Conservation (phyloP, 257 asterid species). For the Nicotiana attenuata region DNA sequence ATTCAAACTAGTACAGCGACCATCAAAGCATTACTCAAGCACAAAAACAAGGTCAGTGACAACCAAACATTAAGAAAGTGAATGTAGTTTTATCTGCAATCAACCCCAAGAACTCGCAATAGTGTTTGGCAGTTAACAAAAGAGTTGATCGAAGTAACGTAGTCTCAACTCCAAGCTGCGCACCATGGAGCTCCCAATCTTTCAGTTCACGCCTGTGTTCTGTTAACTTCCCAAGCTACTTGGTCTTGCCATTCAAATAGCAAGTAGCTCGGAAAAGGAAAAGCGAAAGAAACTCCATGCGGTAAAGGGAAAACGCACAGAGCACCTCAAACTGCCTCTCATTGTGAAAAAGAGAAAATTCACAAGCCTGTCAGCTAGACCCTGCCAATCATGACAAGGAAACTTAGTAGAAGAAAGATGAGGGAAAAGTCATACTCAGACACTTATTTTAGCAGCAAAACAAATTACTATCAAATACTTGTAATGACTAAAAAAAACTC, state of each 20-base stretch:
- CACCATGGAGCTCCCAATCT: background rate
- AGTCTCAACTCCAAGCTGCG: constrained; percentile 1
- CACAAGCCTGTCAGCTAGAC: background rate
- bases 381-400: background rate
- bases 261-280: background rate
- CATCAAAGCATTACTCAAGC: background rate
- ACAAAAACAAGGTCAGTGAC: background rate
- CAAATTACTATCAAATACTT: too few relatives aligned
- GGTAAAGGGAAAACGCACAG: background rate
- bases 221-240: background rate
- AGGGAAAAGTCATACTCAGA: background rate
- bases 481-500: background rate
- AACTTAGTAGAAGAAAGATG: background rate
- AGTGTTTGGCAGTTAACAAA: background rate
- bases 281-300: background rate
- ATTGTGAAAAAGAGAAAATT: background rate
- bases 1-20: background rate
- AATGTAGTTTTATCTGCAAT: background rate
- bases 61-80: background rate
- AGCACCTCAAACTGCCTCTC: background rate
- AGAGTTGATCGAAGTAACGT: background rate
- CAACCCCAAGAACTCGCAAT: background rate
- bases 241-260: background rate
- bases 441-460: background rate
- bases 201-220: background rate